A percentile compares a stretch with the other conserved stretches of the same genome.
phyloP scores from a whole-genome alignment of 2,329 filamentous ascomycete species.

The Ophiostoma australiae region DNA sequence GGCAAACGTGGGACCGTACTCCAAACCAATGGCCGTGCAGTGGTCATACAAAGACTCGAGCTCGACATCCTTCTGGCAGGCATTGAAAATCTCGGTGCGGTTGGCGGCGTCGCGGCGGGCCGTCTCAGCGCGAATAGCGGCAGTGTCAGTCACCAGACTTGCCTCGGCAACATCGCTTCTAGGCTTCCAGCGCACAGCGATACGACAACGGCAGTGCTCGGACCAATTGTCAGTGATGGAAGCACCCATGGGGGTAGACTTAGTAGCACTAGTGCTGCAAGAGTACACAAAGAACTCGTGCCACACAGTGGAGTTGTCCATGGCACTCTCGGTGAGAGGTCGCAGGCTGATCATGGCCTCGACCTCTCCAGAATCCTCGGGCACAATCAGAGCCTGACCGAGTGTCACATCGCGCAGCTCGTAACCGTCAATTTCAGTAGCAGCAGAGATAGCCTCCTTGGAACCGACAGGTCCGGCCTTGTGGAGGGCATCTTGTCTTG shows the following conservation, averaged over 20 bases:
- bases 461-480: slow-evolving; percentile 27
- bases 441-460: slow-evolving; percentile 30
- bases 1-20: slow-evolving; percentile 30
- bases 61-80: slow-evolving; percentile 24
- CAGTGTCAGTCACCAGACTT: slow-evolving; percentile 19
- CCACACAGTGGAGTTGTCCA: slow-evolving; percentile 28
- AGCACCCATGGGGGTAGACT: slow-evolving; percentile 21
- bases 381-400: slow-evolving; percentile 29
- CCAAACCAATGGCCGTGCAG: slow-evolving; percentile 28
- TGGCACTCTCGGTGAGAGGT: slow-evolving; percentile 26
- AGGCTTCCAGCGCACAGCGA: slow-evolving; percentile 23
- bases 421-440: slow-evolving; percentile 23
- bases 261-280: slow-evolving; percentile 27
- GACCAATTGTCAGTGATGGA: slow-evolving; percentile 25
- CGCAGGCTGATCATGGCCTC: slow-evolving; percentile 29
- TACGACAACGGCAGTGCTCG: slow-evolving; percentile 31
- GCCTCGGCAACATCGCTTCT: background rate
- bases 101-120: slow-evolving; percentile 11
- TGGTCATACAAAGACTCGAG: slow-evolving; percentile 23
- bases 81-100: slow-evolving; percentile 11
- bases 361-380: slow-evolving; percentile 26
- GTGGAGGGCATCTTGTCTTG: slow-evolving; percentile 31
- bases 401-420: slow-evolving; percentile 29
- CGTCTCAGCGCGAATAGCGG: slow-evolving; percentile 4
- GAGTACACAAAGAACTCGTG: slow-evolving; percentile 31